Percentiles rank a stretch among this genome's conserved stretches.
Evolutionary conservation across 257 asterid species (phyloP).

Genomic region (Mentha longifolia): DNA sequence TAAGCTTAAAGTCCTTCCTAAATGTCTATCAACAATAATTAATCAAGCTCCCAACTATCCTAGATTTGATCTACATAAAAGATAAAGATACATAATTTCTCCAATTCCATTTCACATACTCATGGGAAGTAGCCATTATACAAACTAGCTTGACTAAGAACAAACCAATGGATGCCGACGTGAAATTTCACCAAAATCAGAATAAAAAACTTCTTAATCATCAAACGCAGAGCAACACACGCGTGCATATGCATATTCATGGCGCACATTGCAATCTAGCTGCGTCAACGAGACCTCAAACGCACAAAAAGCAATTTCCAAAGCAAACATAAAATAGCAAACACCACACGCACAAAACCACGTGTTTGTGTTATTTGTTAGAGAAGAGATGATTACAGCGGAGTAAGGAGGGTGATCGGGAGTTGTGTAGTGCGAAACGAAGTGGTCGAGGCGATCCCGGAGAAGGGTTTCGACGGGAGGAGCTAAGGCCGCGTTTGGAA

Average conservation of each 20-base stretch:
- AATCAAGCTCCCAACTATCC: constrained; percentile 3
- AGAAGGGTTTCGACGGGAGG: constrained; percentile 33
- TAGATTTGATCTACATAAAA: neutral
- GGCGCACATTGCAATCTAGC: neutral
- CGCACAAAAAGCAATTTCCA: too few species aligned
- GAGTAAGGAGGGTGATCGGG: constrained; percentile 63
- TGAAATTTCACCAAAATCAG: neutral
- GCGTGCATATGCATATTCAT: neutral
- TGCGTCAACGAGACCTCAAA: neutral
- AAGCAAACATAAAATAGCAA: too few species aligned
- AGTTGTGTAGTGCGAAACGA: constrained; percentile 37
- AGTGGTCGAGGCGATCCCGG: constrained; percentile 35
- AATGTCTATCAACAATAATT: neutral
- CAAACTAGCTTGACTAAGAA: neutral
- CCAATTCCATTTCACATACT: neutral
- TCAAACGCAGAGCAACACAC: neutral
- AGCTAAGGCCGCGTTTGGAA: constrained; percentile 38
- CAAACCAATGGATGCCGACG: neutral
- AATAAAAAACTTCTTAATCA: neutral
- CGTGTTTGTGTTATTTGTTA: neutral
- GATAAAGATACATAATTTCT: too few species aligned
- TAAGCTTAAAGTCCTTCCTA: neutral
- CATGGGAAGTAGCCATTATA: neutral
- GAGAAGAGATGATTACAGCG: constrained; percentile 40
- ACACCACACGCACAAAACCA: too few species aligned